Evolutionary conservation across 371 early-diverging fungal genomes (phyloP).

Genomic region (Chytridium lagenaria): DNA sequence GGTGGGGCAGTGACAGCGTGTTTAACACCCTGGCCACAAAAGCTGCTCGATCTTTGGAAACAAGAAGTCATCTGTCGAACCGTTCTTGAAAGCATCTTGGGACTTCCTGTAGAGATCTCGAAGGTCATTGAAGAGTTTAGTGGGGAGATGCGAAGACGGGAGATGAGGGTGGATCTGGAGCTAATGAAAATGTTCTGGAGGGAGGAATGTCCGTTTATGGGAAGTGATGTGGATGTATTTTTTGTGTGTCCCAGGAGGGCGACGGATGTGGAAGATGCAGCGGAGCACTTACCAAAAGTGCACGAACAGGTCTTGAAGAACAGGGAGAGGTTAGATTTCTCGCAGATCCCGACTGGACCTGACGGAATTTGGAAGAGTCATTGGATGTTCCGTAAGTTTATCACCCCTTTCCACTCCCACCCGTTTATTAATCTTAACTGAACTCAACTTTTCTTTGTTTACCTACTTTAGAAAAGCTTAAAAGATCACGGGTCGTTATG

Average conservation of each 20-base stretch:
- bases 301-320: slow-evolving; percentile 20
- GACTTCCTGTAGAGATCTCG: slow-evolving; percentile 31
- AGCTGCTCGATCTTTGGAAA: slow-evolving; percentile 13
- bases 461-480: too few relatives aligned
- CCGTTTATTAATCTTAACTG: too few relatives aligned
- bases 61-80: slow-evolving; percentile 15
- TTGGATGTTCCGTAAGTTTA: too few relatives aligned
- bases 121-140: slow-evolving; percentile 19
- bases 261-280: slow-evolving; percentile 9
- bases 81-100: neutral
- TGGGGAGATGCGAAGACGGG: slow-evolving; percentile 1
- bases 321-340: slow-evolving; percentile 6
- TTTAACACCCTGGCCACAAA: slow-evolving; percentile 37
- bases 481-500: too few relatives aligned
- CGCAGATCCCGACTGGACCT: neutral
- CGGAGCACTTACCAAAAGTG: slow-evolving; percentile 19
- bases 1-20: slow-evolving; percentile 43
- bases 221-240: slow-evolving; percentile 38
- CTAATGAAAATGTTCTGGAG: slow-evolving; percentile 31
- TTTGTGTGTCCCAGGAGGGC: slow-evolving; percentile 27
- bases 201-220: slow-evolving; percentile 11
- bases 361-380: slow-evolving; percentile 3
- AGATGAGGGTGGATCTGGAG: slow-evolving; percentile 12
- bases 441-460: too few relatives aligned
- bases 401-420: too few relatives aligned